Evolutionary conservation across 2,329 filamentous ascomycete genomes (phyloP), one percentile per base, ranked within the genome.

Genomic region (Bipolaris sorokiniana): DNA sequence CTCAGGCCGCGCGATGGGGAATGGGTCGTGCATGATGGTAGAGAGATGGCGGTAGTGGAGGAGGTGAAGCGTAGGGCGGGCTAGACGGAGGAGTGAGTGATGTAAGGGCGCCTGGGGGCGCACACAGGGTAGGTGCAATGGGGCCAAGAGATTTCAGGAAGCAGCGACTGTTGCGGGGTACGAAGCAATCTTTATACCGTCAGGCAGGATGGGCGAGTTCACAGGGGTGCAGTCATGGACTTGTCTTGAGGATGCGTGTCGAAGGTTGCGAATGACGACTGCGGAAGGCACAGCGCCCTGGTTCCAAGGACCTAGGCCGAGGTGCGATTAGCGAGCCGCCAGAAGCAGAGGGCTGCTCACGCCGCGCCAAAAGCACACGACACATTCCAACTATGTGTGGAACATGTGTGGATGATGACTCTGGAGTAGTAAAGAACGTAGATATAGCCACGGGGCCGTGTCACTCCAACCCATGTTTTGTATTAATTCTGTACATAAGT

Each of bases 21-120:
- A 91, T 1, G 88, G 88, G 65, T 93, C 90, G 75, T 83, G 85
- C 90, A 93, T 92, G 46, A 66, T 80, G 63, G 46, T 51, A 51
- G 47, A 45, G 61, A 38, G 37, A 18, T 4, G 37, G 15, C n/a
- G 37, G 37, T 9, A 7, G 37, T 31, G 28, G 28, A 4, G 28
- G 28, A 31, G 20, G 34, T 49, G 58, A 23, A 26, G 45, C 18
- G 59, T 48, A 54, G 49, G 44, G 53, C 53, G 62, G n/a, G 38
- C 47, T 18, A 49, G 40, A 37, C 44, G 54, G 34, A 45, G 58
- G 55, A 45, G 47, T 11, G 42, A 56, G 58, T 59, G 56, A 59
- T 58, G 61, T 48, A 42, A 50, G 51, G 55, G 33, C 37, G 36
- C 42, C 51, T 31, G 37, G 31, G 13, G 53, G 54, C 48, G 56